Conservation (phyloP, 2,329 filamentous ascomycete species). For the Diaporthe helianthi region DNA sequence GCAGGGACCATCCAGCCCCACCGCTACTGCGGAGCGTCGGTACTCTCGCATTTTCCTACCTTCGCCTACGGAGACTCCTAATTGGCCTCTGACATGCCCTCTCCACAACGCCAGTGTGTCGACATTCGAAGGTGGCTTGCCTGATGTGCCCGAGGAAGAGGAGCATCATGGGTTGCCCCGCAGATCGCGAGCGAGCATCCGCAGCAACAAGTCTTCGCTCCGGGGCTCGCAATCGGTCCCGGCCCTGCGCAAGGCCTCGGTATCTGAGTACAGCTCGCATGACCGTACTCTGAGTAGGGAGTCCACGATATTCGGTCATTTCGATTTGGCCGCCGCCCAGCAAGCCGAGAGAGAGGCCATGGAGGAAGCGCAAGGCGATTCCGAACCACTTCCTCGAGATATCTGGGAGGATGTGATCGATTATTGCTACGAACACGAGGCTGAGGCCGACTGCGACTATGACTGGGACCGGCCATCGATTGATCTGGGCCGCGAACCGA, state of each 20-base stretch:
- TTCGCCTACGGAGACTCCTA: conserved; percentile 44
- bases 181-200: conserved; percentile 52
- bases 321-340: conserved; percentile 49
- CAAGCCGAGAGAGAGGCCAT: conserved; percentile 42
- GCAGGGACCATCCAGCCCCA: conserved; percentile 41
- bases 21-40: conserved; percentile 39
- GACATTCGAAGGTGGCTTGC: conserved; percentile 53
- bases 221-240: conserved; percentile 64
- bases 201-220: conserved; percentile 59
- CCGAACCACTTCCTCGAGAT: conserved; percentile 47
- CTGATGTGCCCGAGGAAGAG: conserved; percentile 70
- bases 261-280: conserved; percentile 31
- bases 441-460: conserved; percentile 71
- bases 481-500: conserved; percentile 49
- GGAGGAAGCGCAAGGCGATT: conserved; percentile 38
- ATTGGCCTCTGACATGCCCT: conserved; percentile 53
- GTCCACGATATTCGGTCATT: conserved; percentile 59
- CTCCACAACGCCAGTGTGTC: conserved; percentile 39
- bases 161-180: conserved; percentile 52
- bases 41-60: conserved; percentile 51
- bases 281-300: conserved; percentile 52
- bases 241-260: conserved; percentile 29
- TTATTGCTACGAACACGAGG: conserved; percentile 74
- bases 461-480: conserved; percentile 67
- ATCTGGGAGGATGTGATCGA: conserved; percentile 76